Evolutionary conservation across 2,329 filamentous ascomycete genomes (phyloP), one percentile per base, ranked within the genome.

Genomic region (Botrytis cinerea): DNA sequence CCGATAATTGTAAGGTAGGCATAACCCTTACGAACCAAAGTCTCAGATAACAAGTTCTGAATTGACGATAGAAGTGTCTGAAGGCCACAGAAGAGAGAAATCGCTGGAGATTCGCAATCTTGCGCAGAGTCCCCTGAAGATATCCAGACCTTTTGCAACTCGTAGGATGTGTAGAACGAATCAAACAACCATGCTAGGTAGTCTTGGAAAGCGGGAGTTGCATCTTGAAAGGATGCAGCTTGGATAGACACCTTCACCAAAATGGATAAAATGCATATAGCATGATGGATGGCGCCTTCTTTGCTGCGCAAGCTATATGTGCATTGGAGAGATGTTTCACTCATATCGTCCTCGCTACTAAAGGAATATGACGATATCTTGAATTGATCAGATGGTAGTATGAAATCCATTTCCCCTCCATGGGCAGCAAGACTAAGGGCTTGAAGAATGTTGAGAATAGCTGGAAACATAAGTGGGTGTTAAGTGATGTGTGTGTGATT

Each of bases 181-280:
- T 81, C 80, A 25, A 81, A 64, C 43, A 81, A 67, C 81, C 80
- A 82, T 18, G 76, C 75, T 12, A 81, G 38, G 62, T 82, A 79
- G 43, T 80, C 78, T 74, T 80, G 77, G 74, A 81, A 80, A 59
- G 77, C 76, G 16, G 77, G 75, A n/a, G 78, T 78, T 67, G 79
- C 75, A 75, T 80, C 76, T 71, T 75, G 77, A 18, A 76, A 75
- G 22, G 60, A 45, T n/a, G 75, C 74, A 63, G 78, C 75, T 71
- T 75, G 77, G 5, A 77, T 75, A 25, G 79, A 81, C 22, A 81
- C 72, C 59, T 78, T 75, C 20, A 75, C 75, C 54, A 82, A 64
- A n/a, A 81, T 78, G n/a, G 66, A 75, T 38, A 81, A 71, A 32
- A 81, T 57, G 45, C 77, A 70, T 10, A 74, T 75, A 38, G 74